These are phyloP conservation scores for Fusarium sp. DNA, from an alignment of 2,329 filamentous ascomycete genomes.

Conservation along the genomic window DNA sequence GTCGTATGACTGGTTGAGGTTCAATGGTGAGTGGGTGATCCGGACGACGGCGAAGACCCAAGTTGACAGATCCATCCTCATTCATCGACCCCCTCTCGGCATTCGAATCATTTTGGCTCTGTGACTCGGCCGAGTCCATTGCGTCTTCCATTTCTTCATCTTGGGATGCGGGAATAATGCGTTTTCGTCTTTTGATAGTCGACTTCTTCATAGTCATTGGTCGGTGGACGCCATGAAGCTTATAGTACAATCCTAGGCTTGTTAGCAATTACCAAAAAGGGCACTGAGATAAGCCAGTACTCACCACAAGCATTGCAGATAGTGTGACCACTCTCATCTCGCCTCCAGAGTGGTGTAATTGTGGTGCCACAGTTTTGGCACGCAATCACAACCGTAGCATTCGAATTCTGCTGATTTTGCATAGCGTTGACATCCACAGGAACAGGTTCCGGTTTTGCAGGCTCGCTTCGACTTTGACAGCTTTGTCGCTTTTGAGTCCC, in stretches of 20 bases:
- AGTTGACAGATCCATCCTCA: slow-evolving; percentile 75
- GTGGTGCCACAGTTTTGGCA: slow-evolving; percentile 98
- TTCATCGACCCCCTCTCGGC: slow-evolving; percentile 71
- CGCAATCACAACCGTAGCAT: slow-evolving; percentile 75
- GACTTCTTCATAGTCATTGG: slow-evolving; percentile 99
- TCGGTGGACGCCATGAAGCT: slow-evolving; percentile 92
- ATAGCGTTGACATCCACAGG: slow-evolving; percentile 56
- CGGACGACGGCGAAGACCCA: slow-evolving; percentile 68
- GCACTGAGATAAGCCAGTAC: slow-evolving; percentile 53
- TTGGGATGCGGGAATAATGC: slow-evolving; percentile 85
- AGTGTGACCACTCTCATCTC: slow-evolving; percentile 94
- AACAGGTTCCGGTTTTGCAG: slow-evolving; percentile 47
- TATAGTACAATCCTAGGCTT: slow-evolving; percentile 87
- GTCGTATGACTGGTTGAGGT: slow-evolving; percentile 61
- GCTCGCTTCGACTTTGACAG: slow-evolving; percentile 50
- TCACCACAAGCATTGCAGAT: slow-evolving; percentile 99
- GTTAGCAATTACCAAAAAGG: slow-evolving; percentile 24
- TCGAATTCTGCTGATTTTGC: slow-evolving; percentile 50
- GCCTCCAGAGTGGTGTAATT: slow-evolving; percentile 94
- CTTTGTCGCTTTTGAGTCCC: slow-evolving; percentile 65
- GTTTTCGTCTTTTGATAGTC: slow-evolving; percentile 95
- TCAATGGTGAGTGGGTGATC: slow-evolving; percentile 63
- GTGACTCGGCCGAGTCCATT: slow-evolving; percentile 60
- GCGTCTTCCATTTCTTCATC: slow-evolving; percentile 66
- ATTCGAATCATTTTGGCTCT: slow-evolving; percentile 55